Conservation (phyloP, 352 stramenopile species). For the Pythium catenulatum region DNA sequence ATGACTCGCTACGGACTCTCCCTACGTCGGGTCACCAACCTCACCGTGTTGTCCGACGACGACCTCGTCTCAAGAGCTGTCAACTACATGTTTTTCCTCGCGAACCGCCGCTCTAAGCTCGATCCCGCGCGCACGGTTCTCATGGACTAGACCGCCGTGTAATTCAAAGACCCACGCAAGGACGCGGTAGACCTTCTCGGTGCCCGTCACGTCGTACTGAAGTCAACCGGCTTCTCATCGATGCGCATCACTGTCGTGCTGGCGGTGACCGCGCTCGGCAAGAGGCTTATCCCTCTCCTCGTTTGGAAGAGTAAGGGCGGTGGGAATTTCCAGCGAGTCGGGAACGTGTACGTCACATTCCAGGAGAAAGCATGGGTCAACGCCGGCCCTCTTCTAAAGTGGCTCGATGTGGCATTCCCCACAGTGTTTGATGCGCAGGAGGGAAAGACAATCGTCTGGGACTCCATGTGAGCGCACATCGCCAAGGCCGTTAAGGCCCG, state of each 20-base stretch:
- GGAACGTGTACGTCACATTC: not conserved
- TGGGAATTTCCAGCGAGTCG: not conserved
- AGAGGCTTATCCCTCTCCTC: not conserved
- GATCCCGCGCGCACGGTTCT: too few species aligned
- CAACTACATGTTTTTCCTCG: constrained; percentile 15
- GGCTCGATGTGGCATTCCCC: not conserved
- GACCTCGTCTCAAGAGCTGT: constrained; percentile 31
- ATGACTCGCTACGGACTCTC: constrained; percentile 61
- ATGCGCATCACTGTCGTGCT: not conserved
- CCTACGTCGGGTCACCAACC: constrained; percentile 49
- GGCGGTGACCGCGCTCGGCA: not conserved
- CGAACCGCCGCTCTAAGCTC: not conserved
- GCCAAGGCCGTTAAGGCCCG: not conserved
- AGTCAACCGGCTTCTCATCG: not conserved
- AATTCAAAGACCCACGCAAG: not conserved
- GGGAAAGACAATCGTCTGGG: not conserved
- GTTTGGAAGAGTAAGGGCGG: not conserved
- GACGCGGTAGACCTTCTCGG: not conserved
- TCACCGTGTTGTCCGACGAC: too few species aligned
- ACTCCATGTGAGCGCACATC: not conserved
- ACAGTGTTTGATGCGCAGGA: not conserved
- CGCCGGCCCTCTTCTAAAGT: not conserved
- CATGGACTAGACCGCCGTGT: not conserved
- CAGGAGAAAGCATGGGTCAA: not conserved
- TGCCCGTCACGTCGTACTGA: not conserved